These are phyloP conservation scores for Gypsophila paniculata DNA, from an alignment of 179 eudicot species.

Conservation along the genomic window DNA sequence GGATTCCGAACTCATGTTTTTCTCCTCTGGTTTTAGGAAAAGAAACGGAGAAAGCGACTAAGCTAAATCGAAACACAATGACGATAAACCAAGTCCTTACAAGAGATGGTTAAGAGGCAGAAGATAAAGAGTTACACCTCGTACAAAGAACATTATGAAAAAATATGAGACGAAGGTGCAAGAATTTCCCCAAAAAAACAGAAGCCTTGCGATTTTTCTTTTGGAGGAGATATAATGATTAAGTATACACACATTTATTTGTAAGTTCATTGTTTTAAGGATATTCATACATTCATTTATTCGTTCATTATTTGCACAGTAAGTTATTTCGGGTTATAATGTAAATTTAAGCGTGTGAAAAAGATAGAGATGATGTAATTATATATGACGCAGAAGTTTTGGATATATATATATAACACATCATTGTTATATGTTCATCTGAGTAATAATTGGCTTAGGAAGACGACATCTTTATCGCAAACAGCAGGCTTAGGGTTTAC, in stretches of 20 bases:
- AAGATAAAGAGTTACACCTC: not conserved
- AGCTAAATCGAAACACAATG: slow-evolving; percentile 9
- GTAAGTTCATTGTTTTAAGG: too few species aligned
- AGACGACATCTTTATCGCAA: not conserved
- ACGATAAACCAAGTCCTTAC: slow-evolving; percentile 12
- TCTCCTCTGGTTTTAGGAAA: slow-evolving; percentile 10
- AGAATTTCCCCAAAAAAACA: not conserved
- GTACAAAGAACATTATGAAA: not conserved
- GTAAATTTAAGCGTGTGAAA: slow-evolving; percentile 2
- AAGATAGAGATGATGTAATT: not conserved
- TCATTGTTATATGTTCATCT: too few species aligned
- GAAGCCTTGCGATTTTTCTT: not conserved
- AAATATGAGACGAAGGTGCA: not conserved
- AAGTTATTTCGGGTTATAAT: not conserved
- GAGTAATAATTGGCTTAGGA: too few species aligned
- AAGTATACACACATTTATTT: slow-evolving; percentile 5
- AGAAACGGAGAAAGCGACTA: slow-evolving; percentile 6
- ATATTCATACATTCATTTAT: slow-evolving; percentile 14
- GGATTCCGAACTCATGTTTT: slow-evolving; percentile 10
- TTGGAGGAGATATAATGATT: not conserved
- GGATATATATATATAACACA: too few species aligned
- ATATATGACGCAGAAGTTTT: not conserved
- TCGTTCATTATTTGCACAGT: not conserved
- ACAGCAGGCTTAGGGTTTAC: not conserved
- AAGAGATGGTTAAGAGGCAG: not conserved